phyloP scores from a whole-genome alignment of 768 basidiomycete species.

The Pholiota molesta region DNA sequence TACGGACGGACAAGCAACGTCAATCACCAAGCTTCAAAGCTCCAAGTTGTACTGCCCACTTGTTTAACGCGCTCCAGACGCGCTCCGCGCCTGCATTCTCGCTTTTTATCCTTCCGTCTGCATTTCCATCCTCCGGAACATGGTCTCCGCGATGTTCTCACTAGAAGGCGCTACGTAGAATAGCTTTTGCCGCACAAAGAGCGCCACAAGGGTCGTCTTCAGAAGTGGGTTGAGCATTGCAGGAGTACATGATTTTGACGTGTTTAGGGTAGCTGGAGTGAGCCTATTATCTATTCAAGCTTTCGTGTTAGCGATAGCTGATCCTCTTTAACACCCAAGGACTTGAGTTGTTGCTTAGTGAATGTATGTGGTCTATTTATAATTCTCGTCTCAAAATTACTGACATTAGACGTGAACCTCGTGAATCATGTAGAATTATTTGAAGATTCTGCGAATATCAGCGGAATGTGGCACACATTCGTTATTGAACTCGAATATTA shows the following conservation, averaged over 20 bases:
- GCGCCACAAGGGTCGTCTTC: background rate
- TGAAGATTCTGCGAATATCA: background rate
- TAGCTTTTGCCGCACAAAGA: background rate
- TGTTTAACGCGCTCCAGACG: no score
- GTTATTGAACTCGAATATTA: slow-evolving; percentile 5
- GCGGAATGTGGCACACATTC: background rate
- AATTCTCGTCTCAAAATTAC: background rate
- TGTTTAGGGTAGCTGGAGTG: background rate
- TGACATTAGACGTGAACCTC: background rate
- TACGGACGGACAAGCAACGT: background rate
- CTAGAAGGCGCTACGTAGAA: background rate
- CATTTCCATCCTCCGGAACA: background rate
- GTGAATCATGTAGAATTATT: background rate
- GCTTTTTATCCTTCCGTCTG: background rate
- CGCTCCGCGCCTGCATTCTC: no score
- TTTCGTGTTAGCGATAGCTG: background rate
- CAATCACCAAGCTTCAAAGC: slow-evolving; percentile 1
- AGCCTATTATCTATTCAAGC: background rate
- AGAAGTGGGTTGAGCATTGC: background rate
- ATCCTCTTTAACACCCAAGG: background rate
- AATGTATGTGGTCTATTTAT: background rate
- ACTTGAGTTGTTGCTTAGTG: background rate
- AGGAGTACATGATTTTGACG: background rate
- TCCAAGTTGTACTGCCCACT: no score
- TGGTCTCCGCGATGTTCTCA: background rate